phyloP scores from a whole-genome alignment of 345 rosid genomes.

The Brassica incana region DNA sequence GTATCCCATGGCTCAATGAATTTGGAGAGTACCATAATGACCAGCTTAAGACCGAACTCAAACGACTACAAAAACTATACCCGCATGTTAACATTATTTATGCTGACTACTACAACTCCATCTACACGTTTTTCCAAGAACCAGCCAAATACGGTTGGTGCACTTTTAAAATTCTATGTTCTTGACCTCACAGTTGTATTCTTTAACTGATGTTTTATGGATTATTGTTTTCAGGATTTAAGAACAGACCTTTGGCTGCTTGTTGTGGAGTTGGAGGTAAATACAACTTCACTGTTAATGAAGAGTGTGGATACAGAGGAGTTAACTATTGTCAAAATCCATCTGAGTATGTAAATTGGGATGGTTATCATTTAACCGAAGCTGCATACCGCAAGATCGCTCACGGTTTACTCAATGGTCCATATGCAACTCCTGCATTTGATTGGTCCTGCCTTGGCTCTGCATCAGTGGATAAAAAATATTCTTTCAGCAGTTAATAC shows the following conservation, averaged over 20 bases:
- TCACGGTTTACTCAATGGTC: slow-evolving; percentile 31
- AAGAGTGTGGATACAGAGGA: slow-evolving; percentile 32
- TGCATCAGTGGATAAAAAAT: background rate
- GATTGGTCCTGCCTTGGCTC: slow-evolving; percentile 32
- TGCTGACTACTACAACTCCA: slow-evolving; percentile 44
- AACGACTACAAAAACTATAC: slow-evolving; percentile 25
- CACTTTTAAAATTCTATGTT: background rate
- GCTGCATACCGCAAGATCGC: slow-evolving; percentile 27
- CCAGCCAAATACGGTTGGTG: slow-evolving; percentile 37
- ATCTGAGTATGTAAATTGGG: slow-evolving; percentile 48
- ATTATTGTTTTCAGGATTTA: slow-evolving; percentile 33
- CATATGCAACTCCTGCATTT: slow-evolving; percentile 34
- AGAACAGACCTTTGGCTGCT: slow-evolving; percentile 31
- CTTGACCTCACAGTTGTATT: background rate
- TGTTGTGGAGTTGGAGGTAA: slow-evolving; percentile 52
- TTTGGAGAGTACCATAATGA: slow-evolving; percentile 44
- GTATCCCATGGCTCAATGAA: slow-evolving; percentile 46
- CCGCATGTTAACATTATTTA: slow-evolving; percentile 44
- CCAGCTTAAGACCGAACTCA: slow-evolving; percentile 34
- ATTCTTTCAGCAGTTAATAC: background rate
- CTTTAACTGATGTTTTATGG: background rate
- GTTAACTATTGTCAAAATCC: slow-evolving; percentile 40
- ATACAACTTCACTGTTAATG: slow-evolving; percentile 43
- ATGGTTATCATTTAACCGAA: slow-evolving; percentile 48
- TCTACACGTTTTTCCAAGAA: background rate